Base-by-base conservation (phyloP, 2,329 filamentous ascomycete genomes). In the Penicillium italicum region DNA sequence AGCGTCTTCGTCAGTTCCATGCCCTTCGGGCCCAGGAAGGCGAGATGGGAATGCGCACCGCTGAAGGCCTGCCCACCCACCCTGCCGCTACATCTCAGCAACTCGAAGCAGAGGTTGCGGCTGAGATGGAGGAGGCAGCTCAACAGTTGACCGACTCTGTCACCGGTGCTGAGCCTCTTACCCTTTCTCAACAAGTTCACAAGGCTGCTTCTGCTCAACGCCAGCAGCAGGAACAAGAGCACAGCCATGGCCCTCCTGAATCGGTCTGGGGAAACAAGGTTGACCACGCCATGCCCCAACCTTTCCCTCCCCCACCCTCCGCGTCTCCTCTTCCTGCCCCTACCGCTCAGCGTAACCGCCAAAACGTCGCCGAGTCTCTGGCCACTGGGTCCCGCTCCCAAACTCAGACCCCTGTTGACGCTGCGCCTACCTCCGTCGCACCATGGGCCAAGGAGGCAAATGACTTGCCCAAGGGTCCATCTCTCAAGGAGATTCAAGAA, bases 401-500 rank as follows among this genome's bases (percentile, higher is more conserved):
- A 60, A 90, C 88, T 1, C 88, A 89, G 61, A 95, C 91, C 0
- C 92, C 83, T 0, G 76, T 81, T 28, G 85, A 88, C 50, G 83
- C 83, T 1, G 82, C 83, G 7, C 80, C 81, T n/a, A 81, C 91
- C 4, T 90, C 93, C 0, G 78, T 97, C 62, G 94, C 94, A 0
- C 94, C 94, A 0, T 99, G 94, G 94, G 94, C 94, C 5, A 94
- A 94, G 72, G 91, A 97, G 62, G 82, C 83, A 3, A 76, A 79
- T 38, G 87, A 89, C 46, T 76, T 82, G 24, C 85, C 90, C 38
- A 95, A 90, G 73, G 92, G 91, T 0, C 94, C 93, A 2, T 97
- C 92, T 57, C 79, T 99, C 60, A 96, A 91, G 76, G 92, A 99
- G 70, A 99, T 99, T 24, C 94, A 99, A 72, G 93, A 96, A 73